Base-by-base conservation (phyloP, 2,329 filamentous ascomycete species). In the Stachybotrys elegans region DNA sequence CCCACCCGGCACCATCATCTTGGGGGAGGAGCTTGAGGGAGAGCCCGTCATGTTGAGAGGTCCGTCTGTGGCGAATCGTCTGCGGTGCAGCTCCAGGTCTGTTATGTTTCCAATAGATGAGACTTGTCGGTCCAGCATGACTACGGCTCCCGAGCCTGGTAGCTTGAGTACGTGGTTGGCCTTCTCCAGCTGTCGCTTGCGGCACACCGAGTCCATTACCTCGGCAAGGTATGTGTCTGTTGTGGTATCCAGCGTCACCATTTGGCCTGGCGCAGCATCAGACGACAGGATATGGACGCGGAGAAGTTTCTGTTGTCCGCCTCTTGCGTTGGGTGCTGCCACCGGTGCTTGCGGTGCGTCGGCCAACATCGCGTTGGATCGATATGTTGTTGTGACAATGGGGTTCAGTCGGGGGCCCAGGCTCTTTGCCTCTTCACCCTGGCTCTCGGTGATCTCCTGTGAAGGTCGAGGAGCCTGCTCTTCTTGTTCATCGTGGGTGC, bases 211-310 rank as follows among this genome's bases (percentile, higher is more conserved):
- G 57, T 92, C 87, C 42, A 92, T 80, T 22, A 93, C 81, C 61
- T 93, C 87, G 35, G 85, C 86, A 36, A 93, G 79, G 60, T 91
- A 93, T 22, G 84, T 92, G 53, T 92, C 86, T 0, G 86, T 89
- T 0, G 85, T 91, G 37, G 88, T 86, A 49, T 87, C 81, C 16
- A 91, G 69, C 2, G 82, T 84, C 20, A 88, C 77, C 68, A 83
- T 81, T 56, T 85, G 84, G n/a, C 85, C 84, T 38, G 86, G 80
- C 8, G 84, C 76, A 6, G 81, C 72, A 57, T 90, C 85, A 0
- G 81, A 76, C 5, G 79, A 81, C 63, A 81, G 72, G 52, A 88
- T 86, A 59, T 88, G 83, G 40, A 92, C 78, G 13, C 79, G 79
- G 37, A 92, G 64, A 4, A 86, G 78, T 61, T 84, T 87, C 55